phyloP scores from a whole-genome alignment of 164 flowering plant genomes.

The Brasenia schreberi region DNA sequence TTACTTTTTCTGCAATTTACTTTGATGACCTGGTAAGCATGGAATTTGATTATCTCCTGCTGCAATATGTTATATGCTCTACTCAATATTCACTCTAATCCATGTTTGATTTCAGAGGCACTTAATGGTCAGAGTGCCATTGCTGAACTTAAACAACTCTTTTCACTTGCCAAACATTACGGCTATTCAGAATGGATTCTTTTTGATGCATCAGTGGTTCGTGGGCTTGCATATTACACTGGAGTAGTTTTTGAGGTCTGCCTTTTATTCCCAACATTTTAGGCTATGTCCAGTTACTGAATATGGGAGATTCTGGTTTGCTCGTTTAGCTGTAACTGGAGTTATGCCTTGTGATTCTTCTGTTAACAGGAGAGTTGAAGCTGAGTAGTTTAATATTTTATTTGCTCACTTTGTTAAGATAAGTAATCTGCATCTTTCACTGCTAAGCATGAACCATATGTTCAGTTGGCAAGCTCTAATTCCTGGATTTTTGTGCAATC shows the following conservation, averaged over 20 bases:
- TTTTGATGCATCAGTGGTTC: slow-evolving; percentile 94
- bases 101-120: neutral
- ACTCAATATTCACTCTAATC: neutral
- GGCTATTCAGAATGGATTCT: slow-evolving; percentile 95
- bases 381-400: too few species aligned
- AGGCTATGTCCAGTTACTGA: too few species aligned
- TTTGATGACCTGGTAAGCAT: neutral
- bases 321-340: too few species aligned
- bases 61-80: neutral
- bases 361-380: too few species aligned
- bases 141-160: slow-evolving; percentile 60
- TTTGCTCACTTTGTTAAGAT: too few species aligned
- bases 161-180: slow-evolving; percentile 79
- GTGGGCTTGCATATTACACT: slow-evolving; percentile 96
- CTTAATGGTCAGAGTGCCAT: slow-evolving; percentile 32
- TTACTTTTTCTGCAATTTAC: neutral
- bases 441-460: too few species aligned
- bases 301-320: too few species aligned
- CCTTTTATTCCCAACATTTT: too few species aligned
- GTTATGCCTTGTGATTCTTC: too few species aligned
- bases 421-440: too few species aligned
- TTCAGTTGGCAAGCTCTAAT: too few species aligned
- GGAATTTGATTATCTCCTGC: neutral
- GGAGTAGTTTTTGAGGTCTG: slow-evolving; percentile 87
- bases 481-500: too few species aligned